Conservation (phyloP, 352 stramenopile species). For the Phytophthora chlamydospora region DNA sequence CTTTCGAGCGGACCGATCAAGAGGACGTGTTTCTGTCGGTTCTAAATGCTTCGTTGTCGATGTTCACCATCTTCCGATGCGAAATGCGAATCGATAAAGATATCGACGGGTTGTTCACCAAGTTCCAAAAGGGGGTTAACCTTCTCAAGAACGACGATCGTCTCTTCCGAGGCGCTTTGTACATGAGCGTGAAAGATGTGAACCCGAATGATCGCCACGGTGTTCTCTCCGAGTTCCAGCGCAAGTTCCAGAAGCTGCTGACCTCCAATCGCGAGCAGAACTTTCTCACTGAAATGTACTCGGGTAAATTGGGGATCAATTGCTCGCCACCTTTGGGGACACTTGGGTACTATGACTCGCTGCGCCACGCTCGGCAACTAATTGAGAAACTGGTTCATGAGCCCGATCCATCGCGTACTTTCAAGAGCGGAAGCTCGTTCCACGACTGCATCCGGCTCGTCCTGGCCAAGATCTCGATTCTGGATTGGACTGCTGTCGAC, state of each 20-base stretch:
- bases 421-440: conserved; percentile 53
- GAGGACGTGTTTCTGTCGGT: conserved; percentile 81
- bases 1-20: conserved; percentile 76
- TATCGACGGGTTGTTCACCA: conserved; percentile 67
- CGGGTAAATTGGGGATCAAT: conserved; percentile 59
- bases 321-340: conserved; percentile 75
- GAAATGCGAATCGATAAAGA: conserved; percentile 84
- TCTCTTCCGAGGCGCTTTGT: conserved; percentile 64
- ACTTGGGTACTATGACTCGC: conserved; percentile 64
- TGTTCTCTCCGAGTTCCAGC: conserved; percentile 56
- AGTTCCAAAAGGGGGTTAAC: conserved; percentile 71
- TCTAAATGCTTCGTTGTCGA: conserved; percentile 71
- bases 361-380: conserved; percentile 45
- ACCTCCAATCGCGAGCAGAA: conserved; percentile 59
- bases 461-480: conserved; percentile 74
- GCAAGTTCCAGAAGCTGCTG: conserved; percentile 56
- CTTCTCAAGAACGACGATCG: conserved; percentile 66
- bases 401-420: conserved; percentile 34
- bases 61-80: conserved; percentile 78
- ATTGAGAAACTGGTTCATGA: conserved; percentile 40
- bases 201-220: conserved; percentile 66
- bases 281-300: conserved; percentile 74
- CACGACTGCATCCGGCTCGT: conserved; percentile 74
- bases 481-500: conserved; percentile 79
- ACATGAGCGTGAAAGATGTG: conserved; percentile 80